Evolutionary conservation across 768 basidiomycete species (phyloP), one percentile per base, ranked within the genome.

Genomic region (Russula virescens): DNA sequence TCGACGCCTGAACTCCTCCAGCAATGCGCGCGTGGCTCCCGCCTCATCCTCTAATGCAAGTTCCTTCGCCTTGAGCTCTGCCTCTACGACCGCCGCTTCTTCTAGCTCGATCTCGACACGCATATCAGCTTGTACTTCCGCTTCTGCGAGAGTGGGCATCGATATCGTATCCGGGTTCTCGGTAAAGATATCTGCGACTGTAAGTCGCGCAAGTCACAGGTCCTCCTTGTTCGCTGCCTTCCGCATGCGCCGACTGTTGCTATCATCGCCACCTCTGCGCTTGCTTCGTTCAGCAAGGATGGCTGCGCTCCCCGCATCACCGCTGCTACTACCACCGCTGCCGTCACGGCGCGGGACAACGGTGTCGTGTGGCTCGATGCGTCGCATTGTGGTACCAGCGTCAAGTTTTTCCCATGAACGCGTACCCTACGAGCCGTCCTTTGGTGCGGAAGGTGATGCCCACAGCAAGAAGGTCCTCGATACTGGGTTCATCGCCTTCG

Each of bases 371-470:
- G 65, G 66, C 14, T 65, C 63, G 34, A 73, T 38, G 34, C 69
- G 71, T 64, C 74, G 76, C 31, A 75, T 70, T n/a, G 76, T 77
- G 11, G 67, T 68, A 1, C 74, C 73, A 23, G 68, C n/a, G 58
- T 74, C 71, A 48, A 72, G 65, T 31, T 73, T 73, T 66, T 76
- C 75, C 75, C 75, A 76, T 3, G 75, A 75, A 7, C 72, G 67
- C 13, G 73, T 75, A 40, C 75, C 76, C 72, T 71, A 73, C 21
- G 70, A 67, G 19, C 67, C 63, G 7, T 61, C 62, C 51, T 38
- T 61, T 5, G 60, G 64, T n/a, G 31, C 51, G 43, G 48, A 14
- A 56, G 31, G 16, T 9, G 49, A 34, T 13, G 34, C 19, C n/a
- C 62, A 63, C 35, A 9, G 68, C 72, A 3, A 75, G 72, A 10